Evolutionary conservation across 2,329 filamentous ascomycete genomes (phyloP), one percentile per base, ranked within the genome.

Genomic region (Microdochium trichocladiopsis): DNA sequence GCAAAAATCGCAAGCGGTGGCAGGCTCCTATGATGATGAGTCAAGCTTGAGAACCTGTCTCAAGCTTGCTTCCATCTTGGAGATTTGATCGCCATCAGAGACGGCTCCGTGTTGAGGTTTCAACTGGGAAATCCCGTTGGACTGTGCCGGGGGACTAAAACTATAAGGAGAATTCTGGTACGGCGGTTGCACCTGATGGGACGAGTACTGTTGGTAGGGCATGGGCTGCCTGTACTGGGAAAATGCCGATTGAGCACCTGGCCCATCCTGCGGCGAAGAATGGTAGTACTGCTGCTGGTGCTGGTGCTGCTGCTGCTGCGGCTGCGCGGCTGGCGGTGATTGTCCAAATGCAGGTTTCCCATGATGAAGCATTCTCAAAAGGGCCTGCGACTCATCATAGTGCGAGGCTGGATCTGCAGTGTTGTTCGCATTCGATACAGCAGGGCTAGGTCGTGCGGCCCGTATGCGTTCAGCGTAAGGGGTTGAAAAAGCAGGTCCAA

Each of bases 401-500:
- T 31, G 53, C 50, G 25, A 50, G 18, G 41, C 6, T 21, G 21
- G 22, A 5, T 16, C 41, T 45, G 18, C 41, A 23, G n/a, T 16
- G 18, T 45, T 45, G 18, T 18, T 45, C 6, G 6, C 21, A 45
- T 18, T 45, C 4, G 41, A 9, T 4, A 22, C 18, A 18, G 12
- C 52, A 9, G 50, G 56, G 9, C 48, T 45, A 45, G 59, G 58
- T 31, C 73, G 75, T 22, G 76, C 79, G 50, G 80, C 81, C 52
- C 74, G 76, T 53, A 86, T 83, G 45, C 82, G 78, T 54, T 85
- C 80, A 5, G 78, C 71, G 58, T 83, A 86, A 0, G 82, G 80
- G 0, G 84, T 86, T 4, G 86, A 84, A 64, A 89, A 88, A 2
- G 86, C 79, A 25, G 84, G 84, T 3, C 79, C 86, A 58, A 84